These are phyloP conservation scores for Melanomma pulvis-pyrius DNA, from an alignment of 495 filamentous ascomycete genomes.

Conservation along the genomic window DNA sequence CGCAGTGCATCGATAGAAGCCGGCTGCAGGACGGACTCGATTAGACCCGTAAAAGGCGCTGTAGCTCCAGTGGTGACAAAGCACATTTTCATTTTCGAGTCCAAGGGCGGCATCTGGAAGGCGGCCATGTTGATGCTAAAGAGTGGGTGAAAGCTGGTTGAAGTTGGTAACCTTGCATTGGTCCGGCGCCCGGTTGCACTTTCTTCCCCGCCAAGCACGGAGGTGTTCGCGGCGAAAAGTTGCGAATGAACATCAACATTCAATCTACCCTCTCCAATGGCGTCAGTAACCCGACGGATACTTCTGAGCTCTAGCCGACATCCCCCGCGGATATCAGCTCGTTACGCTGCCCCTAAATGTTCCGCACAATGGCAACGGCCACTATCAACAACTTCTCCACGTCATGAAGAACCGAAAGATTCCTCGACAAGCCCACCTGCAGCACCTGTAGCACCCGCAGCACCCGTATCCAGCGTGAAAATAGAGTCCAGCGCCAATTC, in stretches of 20 bases:
- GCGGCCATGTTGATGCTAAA: not conserved
- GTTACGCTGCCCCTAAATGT: slow-evolving; percentile 1
- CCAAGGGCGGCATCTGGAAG: not conserved
- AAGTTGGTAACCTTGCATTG: not conserved
- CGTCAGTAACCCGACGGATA: slow-evolving; percentile 42
- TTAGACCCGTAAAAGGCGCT: slow-evolving; percentile 73
- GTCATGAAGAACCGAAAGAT: not conserved
- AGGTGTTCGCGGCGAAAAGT: slow-evolving; percentile 18
- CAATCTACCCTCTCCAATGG: slow-evolving; percentile 43
- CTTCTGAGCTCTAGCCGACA: slow-evolving; percentile 37
- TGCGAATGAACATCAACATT: not conserved
- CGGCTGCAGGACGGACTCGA: slow-evolving; percentile 64
- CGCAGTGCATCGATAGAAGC: slow-evolving; percentile 62
- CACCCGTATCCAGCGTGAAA: not conserved
- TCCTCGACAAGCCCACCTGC: not conserved
- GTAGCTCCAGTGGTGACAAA: slow-evolving; percentile 94
- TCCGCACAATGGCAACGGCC: slow-evolving; percentile 30
- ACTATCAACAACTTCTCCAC: slow-evolving; percentile 33
- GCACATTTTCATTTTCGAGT: slow-evolving; percentile 51
- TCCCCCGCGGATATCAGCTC: slow-evolving; percentile 26
- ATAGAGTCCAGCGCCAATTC: not conserved
- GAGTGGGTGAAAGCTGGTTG: not conserved
- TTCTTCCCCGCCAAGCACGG: slow-evolving; percentile 14
- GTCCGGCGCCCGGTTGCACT: not conserved
- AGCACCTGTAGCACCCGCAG: not conserved